phyloP scores from a whole-genome alignment of 495 filamentous ascomycete genomes.

The Penicillium canariense region DNA sequence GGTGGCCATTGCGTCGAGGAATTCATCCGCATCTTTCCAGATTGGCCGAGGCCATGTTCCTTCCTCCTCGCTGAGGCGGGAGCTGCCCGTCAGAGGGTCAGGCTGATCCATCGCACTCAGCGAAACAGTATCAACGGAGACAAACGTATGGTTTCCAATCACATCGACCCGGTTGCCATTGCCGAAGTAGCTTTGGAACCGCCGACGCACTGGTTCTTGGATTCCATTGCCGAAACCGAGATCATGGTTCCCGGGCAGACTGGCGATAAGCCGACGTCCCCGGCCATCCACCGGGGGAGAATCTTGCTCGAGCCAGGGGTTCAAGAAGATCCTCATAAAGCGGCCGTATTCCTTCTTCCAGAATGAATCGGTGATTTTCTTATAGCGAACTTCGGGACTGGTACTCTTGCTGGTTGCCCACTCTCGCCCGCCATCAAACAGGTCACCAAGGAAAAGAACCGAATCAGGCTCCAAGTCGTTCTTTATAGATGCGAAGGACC shows the following conservation, averaged over 20 bases:
- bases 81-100: conserved; percentile 47
- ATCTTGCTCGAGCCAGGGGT: conserved; percentile 55
- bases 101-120: conserved; percentile 67
- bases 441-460: conserved; percentile 85
- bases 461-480: conserved; percentile 70
- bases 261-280: conserved; percentile 68
- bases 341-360: conserved; percentile 82
- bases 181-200: conserved; percentile 89
- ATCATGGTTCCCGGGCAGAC: conserved; percentile 93
- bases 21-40: conserved; percentile 73
- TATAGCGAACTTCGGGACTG: conserved; percentile 70
- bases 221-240: conserved; percentile 89
- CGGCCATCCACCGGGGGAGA: conserved; percentile 30
- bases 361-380: conserved; percentile 69
- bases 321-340: conserved; percentile 75
- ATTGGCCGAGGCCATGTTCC: conserved; percentile 51
- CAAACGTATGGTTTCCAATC: conserved; percentile 92
- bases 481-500: conserved; percentile 73
- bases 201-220: conserved; percentile 69
- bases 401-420: conserved; percentile 71
- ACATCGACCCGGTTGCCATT: conserved; percentile 83
- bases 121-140: conserved; percentile 85
- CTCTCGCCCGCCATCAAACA: conserved; percentile 96
- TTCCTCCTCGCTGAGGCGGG: conserved; percentile 33
- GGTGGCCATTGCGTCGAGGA: conserved; percentile 61